Percentiles rank a stretch among this genome's conserved stretches.
phyloP scores from a whole-genome alignment of 1,284 basidiomycete genomes.

The Ceratobasidium sp. region DNA sequence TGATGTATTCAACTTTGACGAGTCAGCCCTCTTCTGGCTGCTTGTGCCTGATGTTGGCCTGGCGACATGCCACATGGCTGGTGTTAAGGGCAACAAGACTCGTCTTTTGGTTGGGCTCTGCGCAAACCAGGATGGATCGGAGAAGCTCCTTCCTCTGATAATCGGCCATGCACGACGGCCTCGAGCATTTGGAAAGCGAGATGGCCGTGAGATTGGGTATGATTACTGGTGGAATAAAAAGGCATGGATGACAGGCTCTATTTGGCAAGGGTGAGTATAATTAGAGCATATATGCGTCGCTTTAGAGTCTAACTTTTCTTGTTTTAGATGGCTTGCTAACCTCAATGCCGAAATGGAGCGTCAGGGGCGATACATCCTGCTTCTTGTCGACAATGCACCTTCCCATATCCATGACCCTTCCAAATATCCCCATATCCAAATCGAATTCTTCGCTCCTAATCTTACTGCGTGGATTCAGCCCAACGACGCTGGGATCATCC shows the following conservation, averaged over 20 bases:
- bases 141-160: slow-evolving; percentile 50
- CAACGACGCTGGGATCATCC: slow-evolving; percentile 40
- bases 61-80: slow-evolving; percentile 47
- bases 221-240: slow-evolving; percentile 52
- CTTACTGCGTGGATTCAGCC: slow-evolving; percentile 42
- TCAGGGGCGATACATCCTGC: slow-evolving; percentile 19
- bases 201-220: slow-evolving; percentile 50
- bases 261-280: slow-evolving; percentile 3
- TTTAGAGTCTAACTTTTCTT: neutral
- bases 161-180: slow-evolving; percentile 53
- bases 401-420: slow-evolving; percentile 16
- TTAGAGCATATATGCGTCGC: neutral
- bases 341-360: slow-evolving; percentile 21
- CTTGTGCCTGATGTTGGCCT: slow-evolving; percentile 49
- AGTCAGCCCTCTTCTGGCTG: slow-evolving; percentile 54
- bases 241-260: slow-evolving; percentile 53
- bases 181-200: slow-evolving; percentile 48
- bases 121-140: slow-evolving; percentile 52
- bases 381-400: slow-evolving; percentile 34
- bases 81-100: slow-evolving; percentile 50
- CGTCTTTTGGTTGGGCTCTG: slow-evolving; percentile 52
- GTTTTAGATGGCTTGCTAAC: slow-evolving; percentile 11
- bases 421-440: slow-evolving; percentile 7
- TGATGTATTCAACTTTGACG: slow-evolving; percentile 57
- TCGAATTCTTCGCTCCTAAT: slow-evolving; percentile 33